Evolutionary conservation across 2,329 filamentous ascomycete species (phyloP).

Genomic region (Orbilia blumenaviensis): DNA sequence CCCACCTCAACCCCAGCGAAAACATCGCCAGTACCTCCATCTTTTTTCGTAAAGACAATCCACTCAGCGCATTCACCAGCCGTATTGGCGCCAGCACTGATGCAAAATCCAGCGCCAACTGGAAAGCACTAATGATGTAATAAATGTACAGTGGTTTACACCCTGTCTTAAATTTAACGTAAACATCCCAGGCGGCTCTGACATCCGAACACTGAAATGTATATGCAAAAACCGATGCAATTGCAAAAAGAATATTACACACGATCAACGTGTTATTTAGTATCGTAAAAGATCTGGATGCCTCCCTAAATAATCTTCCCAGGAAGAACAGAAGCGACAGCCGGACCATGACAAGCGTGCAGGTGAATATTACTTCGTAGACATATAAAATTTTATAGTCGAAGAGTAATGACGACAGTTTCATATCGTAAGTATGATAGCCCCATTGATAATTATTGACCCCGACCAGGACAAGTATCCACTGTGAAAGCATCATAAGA

Average conservation of each 20-base stretch:
- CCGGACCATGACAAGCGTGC: slow-evolving; percentile 26
- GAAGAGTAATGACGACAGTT: slow-evolving; percentile 18
- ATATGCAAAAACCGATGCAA: slow-evolving; percentile 20
- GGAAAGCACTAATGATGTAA: slow-evolving; percentile 37
- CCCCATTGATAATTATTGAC: slow-evolving; percentile 46
- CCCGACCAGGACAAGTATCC: slow-evolving; percentile 35
- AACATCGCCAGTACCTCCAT: slow-evolving; percentile 44
- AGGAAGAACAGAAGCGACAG: slow-evolving; percentile 33
- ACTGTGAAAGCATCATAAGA: slow-evolving; percentile 20
- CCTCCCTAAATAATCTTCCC: slow-evolving; percentile 30
- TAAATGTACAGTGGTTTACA: slow-evolving; percentile 44
- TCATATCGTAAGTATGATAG: slow-evolving; percentile 43
- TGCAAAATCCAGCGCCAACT: slow-evolving; percentile 41
- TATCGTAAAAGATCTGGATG: slow-evolving; percentile 13
- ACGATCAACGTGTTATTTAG: slow-evolving; percentile 37
- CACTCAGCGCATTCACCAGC: slow-evolving; percentile 10
- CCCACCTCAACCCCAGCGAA: slow-evolving; percentile 30
- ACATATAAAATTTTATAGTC: slow-evolving; percentile 41
- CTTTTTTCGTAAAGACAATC: slow-evolving; percentile 25
- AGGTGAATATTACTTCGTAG: slow-evolving; percentile 33
- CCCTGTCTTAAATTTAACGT: slow-evolving; percentile 28
- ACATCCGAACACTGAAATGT: slow-evolving; percentile 40
- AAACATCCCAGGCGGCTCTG: slow-evolving; percentile 32
- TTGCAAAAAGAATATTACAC: slow-evolving; percentile 25
- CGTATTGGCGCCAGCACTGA: slow-evolving; percentile 29